Conservation (phyloP, 805 yeast species). For the Helenozyma rhizophorensis region DNA sequence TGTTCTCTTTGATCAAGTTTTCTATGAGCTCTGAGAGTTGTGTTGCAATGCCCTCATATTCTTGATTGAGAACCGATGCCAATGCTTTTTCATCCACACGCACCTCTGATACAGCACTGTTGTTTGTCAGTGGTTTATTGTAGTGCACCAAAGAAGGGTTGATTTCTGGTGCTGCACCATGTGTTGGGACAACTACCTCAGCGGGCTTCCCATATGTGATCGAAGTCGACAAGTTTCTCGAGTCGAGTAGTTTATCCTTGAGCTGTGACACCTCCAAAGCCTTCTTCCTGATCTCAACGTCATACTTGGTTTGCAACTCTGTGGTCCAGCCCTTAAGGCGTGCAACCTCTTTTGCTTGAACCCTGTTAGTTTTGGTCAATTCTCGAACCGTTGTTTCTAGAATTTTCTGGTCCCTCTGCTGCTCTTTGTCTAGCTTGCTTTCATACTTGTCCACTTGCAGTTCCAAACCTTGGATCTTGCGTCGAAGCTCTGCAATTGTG, state of each 20-base stretch:
- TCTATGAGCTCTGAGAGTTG: conserved; percentile 34
- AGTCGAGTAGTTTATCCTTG: conserved; percentile 31
- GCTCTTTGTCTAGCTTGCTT: conserved; percentile 12
- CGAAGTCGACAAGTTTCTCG: conserved; percentile 26
- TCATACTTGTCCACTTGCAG: conserved; percentile 13
- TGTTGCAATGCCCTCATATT: conserved; percentile 29
- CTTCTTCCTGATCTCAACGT: conserved; percentile 32
- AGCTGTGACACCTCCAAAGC: conserved; percentile 29
- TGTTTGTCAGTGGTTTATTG: conserved; percentile 29
- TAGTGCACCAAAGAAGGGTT: conserved; percentile 9
- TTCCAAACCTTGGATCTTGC: conserved; percentile 17
- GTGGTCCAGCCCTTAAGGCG: conserved; percentile 24
- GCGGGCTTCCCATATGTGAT: conserved; percentile 25
- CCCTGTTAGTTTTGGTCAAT: conserved; percentile 18
- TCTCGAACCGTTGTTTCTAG: conserved; percentile 4
- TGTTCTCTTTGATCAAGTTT: conserved; percentile 33
- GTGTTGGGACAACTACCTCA: too few species aligned
- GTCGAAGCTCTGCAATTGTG: conserved; percentile 21
- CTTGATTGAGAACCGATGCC: conserved; percentile 15
- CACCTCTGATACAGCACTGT: conserved; percentile 4
- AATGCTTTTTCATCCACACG: neutral
- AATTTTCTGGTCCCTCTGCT: conserved; percentile 7
- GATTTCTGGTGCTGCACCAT: conserved; percentile 3
- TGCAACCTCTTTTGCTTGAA: conserved; percentile 26
- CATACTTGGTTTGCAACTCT: conserved; percentile 30